Evolutionary conservation across 345 rosid species (phyloP).

Genomic region (Schrenkiella parvula): DNA sequence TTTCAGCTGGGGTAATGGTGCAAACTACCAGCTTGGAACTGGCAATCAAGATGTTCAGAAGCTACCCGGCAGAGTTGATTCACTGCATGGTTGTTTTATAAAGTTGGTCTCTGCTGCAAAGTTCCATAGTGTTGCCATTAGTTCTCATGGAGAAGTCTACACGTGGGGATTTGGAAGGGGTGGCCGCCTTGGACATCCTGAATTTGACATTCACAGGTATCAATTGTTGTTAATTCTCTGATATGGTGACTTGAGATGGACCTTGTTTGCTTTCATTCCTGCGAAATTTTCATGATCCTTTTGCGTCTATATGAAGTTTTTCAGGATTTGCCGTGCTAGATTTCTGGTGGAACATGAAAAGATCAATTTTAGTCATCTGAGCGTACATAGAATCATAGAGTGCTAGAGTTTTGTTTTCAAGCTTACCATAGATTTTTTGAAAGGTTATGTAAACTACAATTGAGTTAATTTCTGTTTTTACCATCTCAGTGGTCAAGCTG

Average conservation of each 20-base stretch:
- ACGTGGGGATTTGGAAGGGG: conserved; percentile 99
- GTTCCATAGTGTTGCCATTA: conserved; percentile 91
- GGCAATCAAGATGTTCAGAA: conserved; percentile 85
- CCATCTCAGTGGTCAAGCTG: conserved; percentile 91
- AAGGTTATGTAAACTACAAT: conserved; percentile 6
- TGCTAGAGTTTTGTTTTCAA: neutral
- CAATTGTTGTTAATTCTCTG: neutral
- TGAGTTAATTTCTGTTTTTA: neutral
- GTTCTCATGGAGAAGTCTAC: conserved; percentile 68
- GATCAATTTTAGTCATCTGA: neutral
- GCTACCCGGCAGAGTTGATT: conserved; percentile 89
- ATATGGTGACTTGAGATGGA: neutral
- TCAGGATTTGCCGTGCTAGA: neutral
- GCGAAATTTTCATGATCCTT: neutral
- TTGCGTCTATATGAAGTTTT: neutral
- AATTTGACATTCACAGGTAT: conserved; percentile 98
- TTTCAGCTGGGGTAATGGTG: conserved; percentile 97
- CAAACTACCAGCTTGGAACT: conserved; percentile 97
- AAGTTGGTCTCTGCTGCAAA: conserved; percentile 85
- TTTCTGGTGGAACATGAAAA: conserved; percentile 2
- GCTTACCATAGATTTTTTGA: neutral
- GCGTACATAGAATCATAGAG: neutral
- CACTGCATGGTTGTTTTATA: conserved; percentile 65
- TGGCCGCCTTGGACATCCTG: conserved; percentile 99
- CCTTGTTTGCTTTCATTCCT: neutral